phyloP scores from a whole-genome alignment of 208 protist species.

The Crithidia sp. region DNA sequence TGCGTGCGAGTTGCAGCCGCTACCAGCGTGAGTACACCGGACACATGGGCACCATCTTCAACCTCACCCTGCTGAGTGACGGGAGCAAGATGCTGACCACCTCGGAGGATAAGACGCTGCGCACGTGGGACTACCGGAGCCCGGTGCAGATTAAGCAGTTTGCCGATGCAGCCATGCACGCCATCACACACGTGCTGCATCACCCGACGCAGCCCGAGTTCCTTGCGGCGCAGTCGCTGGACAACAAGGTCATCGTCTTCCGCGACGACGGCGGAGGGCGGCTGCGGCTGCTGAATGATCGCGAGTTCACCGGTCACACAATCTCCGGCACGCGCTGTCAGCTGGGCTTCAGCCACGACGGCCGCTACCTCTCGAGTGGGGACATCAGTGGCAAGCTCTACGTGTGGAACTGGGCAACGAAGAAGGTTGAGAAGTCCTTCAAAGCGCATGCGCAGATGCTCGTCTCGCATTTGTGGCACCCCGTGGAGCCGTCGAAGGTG shows the following conservation, averaged over 20 bases:
- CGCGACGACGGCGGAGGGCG: conserved; percentile 74
- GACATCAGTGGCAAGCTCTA: conserved; percentile 92
- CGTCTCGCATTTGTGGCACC: conserved; percentile 94
- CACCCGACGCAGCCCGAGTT: conserved; percentile 92
- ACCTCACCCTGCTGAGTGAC: conserved; percentile 94
- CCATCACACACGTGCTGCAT: conserved; percentile 82
- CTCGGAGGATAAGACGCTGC: conserved; percentile 96
- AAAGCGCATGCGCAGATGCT: conserved; percentile 87
- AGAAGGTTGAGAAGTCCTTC: conserved; percentile 84
- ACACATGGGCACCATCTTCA: conserved; percentile 96
- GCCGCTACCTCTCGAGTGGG: conserved; percentile 89
- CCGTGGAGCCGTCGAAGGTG: conserved; percentile 88
- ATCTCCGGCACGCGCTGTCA: conserved; percentile 95
- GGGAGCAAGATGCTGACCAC: conserved; percentile 93
- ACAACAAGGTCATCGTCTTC: conserved; percentile 96
- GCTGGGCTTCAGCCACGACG: conserved; percentile 92
- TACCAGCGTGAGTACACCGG: conserved; percentile 95
- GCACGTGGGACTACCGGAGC: conserved; percentile 97
- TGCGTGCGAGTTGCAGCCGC: conserved; percentile 56
- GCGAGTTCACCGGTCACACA: conserved; percentile 93
- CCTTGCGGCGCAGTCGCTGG: conserved; percentile 93
- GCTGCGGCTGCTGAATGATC: conserved; percentile 85
- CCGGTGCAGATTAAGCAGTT: conserved; percentile 97
- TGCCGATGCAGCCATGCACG: conserved; percentile 95
- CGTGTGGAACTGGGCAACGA: conserved; percentile 95